Base-by-base conservation (phyloP, 2,329 filamentous ascomycete genomes). In the Fonsecaea monophora region DNA sequence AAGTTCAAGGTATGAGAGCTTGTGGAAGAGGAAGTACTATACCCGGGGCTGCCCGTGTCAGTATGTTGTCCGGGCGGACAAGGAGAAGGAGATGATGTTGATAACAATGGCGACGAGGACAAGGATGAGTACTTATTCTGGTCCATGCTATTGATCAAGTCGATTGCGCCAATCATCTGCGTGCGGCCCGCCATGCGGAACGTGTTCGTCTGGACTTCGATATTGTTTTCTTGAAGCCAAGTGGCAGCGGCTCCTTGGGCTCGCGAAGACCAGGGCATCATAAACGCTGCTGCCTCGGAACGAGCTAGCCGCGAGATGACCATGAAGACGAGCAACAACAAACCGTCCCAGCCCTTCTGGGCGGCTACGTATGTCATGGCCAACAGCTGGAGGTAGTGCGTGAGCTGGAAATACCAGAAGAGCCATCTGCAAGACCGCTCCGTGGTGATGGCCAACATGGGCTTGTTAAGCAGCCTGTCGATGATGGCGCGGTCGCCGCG, bases 161-260 rank as follows among this genome's bases (percentile, higher is more conserved):
- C 32, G 18, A 56, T 56, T 1, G 53, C 53, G 10, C 53, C 53
- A 18, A 56, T 56, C 53, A 56, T 56, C 12, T 56, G 53, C 32
- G 18, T 56, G 15, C 53, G 53, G 12, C 53, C 53, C 7, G 53
- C n/a, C 53, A 56, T 56, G 53, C 30, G 53, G 12, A 56, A 56
- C 15, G 53, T 56, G 53, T 18, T 35, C n/a, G 30, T 13, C 7
- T 38, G 30, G 10, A 56, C 18, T 4, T 56, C 15, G 30, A 56
- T 56, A 12, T 56, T 56, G 53, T 56, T 56, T 12, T 56, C 12
- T 10, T 30, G 53, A 5, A 56, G 53, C 53, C 53, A 56, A 3
- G 9, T 45, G 15, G 40, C 40, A 18, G 40, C 40, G 2, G 40
- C 40, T 18, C 40, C 40, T 45, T n/a, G 15, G 15, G 40, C 10